Base-by-base conservation (phyloP, 2,329 filamentous ascomycete species). In the Fusarium sp. region DNA sequence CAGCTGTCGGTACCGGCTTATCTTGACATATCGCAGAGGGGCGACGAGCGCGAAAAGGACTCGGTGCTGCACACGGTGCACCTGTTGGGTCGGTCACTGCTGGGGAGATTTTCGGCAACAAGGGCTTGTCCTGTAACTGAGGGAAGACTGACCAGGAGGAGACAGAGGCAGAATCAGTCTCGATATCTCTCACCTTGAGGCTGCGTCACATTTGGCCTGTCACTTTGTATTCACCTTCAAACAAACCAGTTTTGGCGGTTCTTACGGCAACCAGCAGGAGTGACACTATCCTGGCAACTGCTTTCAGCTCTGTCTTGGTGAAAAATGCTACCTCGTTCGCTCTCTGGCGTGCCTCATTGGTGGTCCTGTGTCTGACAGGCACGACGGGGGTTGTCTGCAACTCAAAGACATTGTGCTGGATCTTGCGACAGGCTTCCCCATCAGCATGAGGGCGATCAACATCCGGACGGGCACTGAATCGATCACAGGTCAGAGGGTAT, bases 221-320 rank as follows among this genome's bases (percentile, higher is more conserved):
- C 38, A 40, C 55, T 35, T 51, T 59, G 56, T 67, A 24, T 59
- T 61, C 49, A 38, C 55, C 22, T 42, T 67, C 58, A 60, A 46
- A 64, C 60, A 60, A 66, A 36, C 40, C 53, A 59, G 31, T 36
- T 60, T 51, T 58, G 62, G 58, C 44, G 17, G 24, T 62, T 40
- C 66, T 38, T 62, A 59, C 68, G 62, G 65, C 38, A 72, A 46
- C 44, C 66, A 42, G 68, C 70, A 71, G 66, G 38, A 72, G 62
- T 62, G 64, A 56, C 59, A 64, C n/a, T 46, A 24, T 42, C 20
- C 16, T 31, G 17, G 17, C 17, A 31, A n/a, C 46, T 8, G 27
- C 46, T n/a, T 51, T 31, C 46, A 51, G 46, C 46, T 51, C 46
- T 51, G 27, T 31, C 46, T 51, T 51, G 46, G 27, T 51, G 27